phyloP scores from a whole-genome alignment of 495 filamentous ascomycete genomes.

The Aspergillus bertholletiae region DNA sequence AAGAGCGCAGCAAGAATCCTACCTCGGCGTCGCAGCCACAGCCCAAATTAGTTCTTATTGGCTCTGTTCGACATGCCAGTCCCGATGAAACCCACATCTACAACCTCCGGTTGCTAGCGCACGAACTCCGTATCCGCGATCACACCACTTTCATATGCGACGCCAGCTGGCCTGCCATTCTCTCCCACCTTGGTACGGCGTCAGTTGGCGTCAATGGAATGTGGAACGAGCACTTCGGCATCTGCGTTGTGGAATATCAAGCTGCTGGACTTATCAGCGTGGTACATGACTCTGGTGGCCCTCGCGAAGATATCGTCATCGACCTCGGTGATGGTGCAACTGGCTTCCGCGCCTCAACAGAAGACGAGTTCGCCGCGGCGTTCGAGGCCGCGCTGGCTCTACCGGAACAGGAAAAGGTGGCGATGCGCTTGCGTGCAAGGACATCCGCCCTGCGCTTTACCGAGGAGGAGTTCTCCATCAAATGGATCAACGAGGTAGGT shows the following conservation, averaged over 20 bases:
- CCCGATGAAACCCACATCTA: constrained; percentile 87
- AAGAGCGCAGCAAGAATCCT: constrained; percentile 47
- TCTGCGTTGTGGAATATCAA: constrained; percentile 97
- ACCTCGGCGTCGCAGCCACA: constrained; percentile 15
- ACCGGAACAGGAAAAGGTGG: constrained; percentile 59
- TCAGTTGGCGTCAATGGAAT: constrained; percentile 92
- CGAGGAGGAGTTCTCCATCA: constrained; percentile 75
- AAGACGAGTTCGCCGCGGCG: constrained; percentile 69
- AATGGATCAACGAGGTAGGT: constrained; percentile 71
- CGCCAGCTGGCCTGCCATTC: constrained; percentile 80
- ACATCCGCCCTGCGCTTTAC: constrained; percentile 77
- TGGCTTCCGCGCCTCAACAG: constrained; percentile 79
- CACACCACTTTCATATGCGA: constrained; percentile 83
- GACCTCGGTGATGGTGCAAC: constrained; percentile 72
- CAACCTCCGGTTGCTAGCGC: constrained; percentile 79
- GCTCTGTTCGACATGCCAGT: constrained; percentile 75
- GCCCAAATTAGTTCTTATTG: constrained; percentile 72
- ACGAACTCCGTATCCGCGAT: constrained; percentile 82
- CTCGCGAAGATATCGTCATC: constrained; percentile 87
- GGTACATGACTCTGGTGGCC: constrained; percentile 88
- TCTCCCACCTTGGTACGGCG: constrained; percentile 66
- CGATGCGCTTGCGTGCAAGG: constrained; percentile 70
- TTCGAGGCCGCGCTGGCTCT: constrained; percentile 75
- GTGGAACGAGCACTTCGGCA: constrained; percentile 99
- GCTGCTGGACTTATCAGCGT: constrained; percentile 89